These are phyloP conservation scores for Epichloe sibirici DNA, from an alignment of 2,329 filamentous ascomycete genomes.

Conservation along the genomic window DNA sequence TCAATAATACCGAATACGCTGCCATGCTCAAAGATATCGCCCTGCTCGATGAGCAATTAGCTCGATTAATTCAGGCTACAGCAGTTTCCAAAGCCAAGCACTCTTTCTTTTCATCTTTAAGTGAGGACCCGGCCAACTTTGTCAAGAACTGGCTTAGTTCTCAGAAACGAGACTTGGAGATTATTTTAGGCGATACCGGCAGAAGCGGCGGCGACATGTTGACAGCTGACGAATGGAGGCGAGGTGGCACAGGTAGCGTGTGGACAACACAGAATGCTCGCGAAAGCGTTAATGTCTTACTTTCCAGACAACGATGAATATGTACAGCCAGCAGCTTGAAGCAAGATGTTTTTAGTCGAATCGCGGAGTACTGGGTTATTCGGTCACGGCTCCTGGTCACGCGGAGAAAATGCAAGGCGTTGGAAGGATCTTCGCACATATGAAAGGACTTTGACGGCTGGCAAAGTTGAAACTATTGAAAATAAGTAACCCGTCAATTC, in stretches of 20 bases:
- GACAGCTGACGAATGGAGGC: constrained; percentile 56
- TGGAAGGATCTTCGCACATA: background rate
- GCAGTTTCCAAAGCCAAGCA: constrained; percentile 81
- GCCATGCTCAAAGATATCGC: constrained; percentile 65
- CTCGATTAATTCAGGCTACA: constrained; percentile 70
- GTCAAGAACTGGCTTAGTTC: constrained; percentile 79
- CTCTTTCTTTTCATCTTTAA: constrained; percentile 68
- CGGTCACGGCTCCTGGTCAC: background rate
- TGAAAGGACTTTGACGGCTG: background rate
- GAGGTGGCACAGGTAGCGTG: constrained; percentile 40
- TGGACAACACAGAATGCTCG: constrained; percentile 46
- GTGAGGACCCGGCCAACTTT: constrained; percentile 73
- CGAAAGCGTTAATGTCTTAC: constrained; percentile 50
- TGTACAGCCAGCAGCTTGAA: background rate
- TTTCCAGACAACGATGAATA: constrained; percentile 36
- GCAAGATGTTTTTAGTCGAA: background rate
- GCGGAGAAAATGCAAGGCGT: background rate
- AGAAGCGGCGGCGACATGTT: constrained; percentile 46
- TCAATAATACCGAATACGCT: constrained; percentile 58
- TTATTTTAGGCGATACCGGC: constrained; percentile 71
- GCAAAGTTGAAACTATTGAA: background rate
- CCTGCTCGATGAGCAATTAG: constrained; percentile 72
- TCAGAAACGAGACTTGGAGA: constrained; percentile 81
- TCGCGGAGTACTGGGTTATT: background rate
- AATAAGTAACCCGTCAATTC: background rate